phyloP scores from a whole-genome alignment of 2,329 filamentous ascomycete species.

The Lojkania enalia region DNA sequence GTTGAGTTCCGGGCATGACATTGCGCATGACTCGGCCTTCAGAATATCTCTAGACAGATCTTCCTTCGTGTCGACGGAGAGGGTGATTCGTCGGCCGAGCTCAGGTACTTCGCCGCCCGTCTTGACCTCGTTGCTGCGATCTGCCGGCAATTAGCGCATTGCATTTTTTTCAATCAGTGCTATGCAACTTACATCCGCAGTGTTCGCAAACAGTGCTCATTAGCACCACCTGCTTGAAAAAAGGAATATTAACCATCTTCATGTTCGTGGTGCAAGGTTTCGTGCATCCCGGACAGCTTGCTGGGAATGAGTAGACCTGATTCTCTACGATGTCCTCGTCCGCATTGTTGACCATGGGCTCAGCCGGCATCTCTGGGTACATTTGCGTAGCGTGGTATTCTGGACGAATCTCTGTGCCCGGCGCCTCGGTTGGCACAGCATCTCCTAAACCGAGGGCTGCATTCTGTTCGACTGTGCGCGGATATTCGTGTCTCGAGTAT shows the following conservation, averaged over 20 bases:
- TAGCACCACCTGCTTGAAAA: slow-evolving; percentile 96
- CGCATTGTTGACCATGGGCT: slow-evolving; percentile 48
- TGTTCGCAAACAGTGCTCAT: slow-evolving; percentile 92
- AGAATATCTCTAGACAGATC: slow-evolving; percentile 92
- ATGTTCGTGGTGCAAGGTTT: slow-evolving; percentile 88
- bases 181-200: slow-evolving; percentile 67
- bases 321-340: slow-evolving; percentile 83
- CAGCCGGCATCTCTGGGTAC: slow-evolving; percentile 47
- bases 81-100: slow-evolving; percentile 79
- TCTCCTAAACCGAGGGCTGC: slow-evolving; percentile 74
- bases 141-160: slow-evolving; percentile 21
- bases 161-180: background rate
- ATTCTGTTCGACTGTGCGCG: slow-evolving; percentile 83
- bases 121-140: slow-evolving; percentile 96
- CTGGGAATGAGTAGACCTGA: slow-evolving; percentile 90
- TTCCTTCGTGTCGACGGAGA: slow-evolving; percentile 67
- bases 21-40: slow-evolving; percentile 89
- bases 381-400: slow-evolving; percentile 56
- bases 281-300: slow-evolving; percentile 87
- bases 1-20: slow-evolving; percentile 84
- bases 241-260: slow-evolving; percentile 98
- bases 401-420: slow-evolving; percentile 58
- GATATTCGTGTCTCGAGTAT: slow-evolving; percentile 84
- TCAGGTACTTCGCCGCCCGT: slow-evolving; percentile 91
- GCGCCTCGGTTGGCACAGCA: slow-evolving; percentile 50